Conservation (phyloP, 805 yeast species). For the Millerago galiae region DNA sequence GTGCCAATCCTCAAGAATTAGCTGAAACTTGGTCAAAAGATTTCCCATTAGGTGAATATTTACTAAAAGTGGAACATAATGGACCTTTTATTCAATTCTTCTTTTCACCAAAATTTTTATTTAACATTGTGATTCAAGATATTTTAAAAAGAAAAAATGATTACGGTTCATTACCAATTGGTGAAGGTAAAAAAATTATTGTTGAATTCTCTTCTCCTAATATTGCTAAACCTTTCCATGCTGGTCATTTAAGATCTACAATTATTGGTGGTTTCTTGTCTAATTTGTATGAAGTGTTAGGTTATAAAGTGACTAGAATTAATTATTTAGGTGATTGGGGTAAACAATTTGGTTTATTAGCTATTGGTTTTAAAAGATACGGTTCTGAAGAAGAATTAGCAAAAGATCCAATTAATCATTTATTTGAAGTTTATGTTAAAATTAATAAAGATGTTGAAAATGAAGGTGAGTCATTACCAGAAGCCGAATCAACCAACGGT, state of each 20-base stretch:
- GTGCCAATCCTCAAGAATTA: conserved; percentile 67
- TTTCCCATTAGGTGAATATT: conserved; percentile 66
- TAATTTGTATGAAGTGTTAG: conserved; percentile 82
- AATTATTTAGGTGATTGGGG: conserved; percentile 99
- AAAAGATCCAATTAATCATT: conserved; percentile 84
- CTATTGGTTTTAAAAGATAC: conserved; percentile 83
- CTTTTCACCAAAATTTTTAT: conserved; percentile 61
- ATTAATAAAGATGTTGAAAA: conserved; percentile 69
- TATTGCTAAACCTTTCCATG: conserved; percentile 99
- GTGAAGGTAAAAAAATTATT: conserved; percentile 60
- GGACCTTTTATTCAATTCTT: conserved; percentile 92
- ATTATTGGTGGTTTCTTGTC: conserved; percentile 95
- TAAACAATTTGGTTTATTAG: conserved; percentile 93
- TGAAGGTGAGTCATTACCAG: conserved; percentile 44
- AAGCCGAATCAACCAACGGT: conserved; percentile 55
- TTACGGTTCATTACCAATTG: conserved; percentile 75
- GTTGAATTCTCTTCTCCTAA: conserved; percentile 97
- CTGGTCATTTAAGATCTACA: conserved; percentile 96
- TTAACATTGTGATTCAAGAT: conserved; percentile 63
- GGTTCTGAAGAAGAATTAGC: conserved; percentile 72
- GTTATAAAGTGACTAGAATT: conserved; percentile 88
- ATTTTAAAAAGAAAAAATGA: conserved; percentile 48
- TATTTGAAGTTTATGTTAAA: conserved; percentile 88
- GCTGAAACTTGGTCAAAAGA: conserved; percentile 73
- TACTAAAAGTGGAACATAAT: conserved; percentile 68